Evolutionary conservation across 2,329 filamentous ascomycete genomes (phyloP).

Genomic region (Scorias spongiosa): DNA sequence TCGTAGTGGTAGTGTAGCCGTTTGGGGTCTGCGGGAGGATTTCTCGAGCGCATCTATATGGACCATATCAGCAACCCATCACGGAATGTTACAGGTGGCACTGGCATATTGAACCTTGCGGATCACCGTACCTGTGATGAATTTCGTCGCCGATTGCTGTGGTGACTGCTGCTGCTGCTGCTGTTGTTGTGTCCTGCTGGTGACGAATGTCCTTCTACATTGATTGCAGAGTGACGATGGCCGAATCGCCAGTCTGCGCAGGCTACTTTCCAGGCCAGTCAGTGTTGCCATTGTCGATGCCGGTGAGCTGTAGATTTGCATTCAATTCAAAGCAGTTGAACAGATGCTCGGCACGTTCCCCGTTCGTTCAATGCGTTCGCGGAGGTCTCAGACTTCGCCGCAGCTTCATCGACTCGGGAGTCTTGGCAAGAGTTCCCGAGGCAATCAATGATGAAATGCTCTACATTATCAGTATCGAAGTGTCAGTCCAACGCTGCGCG

Average conservation of each 20-base stretch:
- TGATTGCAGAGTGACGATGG: constrained; percentile 12
- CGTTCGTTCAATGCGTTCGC: neutral
- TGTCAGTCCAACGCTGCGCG: neutral
- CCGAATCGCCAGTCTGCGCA: constrained; percentile 8
- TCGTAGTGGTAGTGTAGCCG: neutral
- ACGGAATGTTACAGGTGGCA: neutral
- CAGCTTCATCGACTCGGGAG: constrained; percentile 13
- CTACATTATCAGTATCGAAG: neutral
- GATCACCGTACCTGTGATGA: too few relatives aligned
- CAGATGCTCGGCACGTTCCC: too few relatives aligned
- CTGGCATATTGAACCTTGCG: constrained; percentile 4
- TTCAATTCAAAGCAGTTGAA: too few relatives aligned
- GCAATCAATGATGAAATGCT: neutral
- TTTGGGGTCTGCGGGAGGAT: constrained; percentile 2
- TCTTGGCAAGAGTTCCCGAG: neutral
- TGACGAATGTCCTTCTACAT: constrained; percentile 13
- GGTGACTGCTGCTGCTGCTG: constrained; percentile 13
- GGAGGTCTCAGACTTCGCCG: constrained; percentile 7
- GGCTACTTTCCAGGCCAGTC: neutral
- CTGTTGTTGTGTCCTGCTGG: constrained; percentile 7
- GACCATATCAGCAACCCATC: neutral
- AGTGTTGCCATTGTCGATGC: neutral
- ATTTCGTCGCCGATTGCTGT: constrained; percentile 11
- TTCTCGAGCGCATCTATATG: constrained; percentile 3
- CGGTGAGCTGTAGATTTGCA: neutral